A percentile compares a stretch with the other conserved stretches of the same genome.
Evolutionary conservation across 441 rosid species (phyloP).

Genomic region (Erodium trifolium): DNA sequence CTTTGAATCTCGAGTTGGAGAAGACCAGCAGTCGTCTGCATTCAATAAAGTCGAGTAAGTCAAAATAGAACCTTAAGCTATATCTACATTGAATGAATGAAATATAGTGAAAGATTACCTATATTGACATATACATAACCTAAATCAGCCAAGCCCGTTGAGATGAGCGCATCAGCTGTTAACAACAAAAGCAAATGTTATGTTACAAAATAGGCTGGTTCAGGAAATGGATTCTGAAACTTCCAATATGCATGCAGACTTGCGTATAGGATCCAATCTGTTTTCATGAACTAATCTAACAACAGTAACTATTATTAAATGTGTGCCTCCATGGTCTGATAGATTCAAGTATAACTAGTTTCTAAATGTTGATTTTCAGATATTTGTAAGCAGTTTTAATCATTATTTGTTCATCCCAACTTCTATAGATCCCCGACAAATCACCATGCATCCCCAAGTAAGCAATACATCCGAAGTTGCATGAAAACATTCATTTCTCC

Average conservation of each 20-base stretch:
- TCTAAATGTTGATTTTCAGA: background rate
- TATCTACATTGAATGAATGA: conserved; percentile 13
- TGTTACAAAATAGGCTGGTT: conserved; percentile 10
- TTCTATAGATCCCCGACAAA: too few relatives aligned
- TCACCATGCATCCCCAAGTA: too few relatives aligned
- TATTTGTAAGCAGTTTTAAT: too few relatives aligned
- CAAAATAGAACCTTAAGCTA: conserved; percentile 14
- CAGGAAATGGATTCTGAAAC: conserved; percentile 1
- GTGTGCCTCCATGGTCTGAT: background rate
- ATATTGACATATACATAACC: conserved; percentile 79
- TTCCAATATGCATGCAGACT: background rate
- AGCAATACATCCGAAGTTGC: too few relatives aligned
- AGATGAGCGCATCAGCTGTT: conserved; percentile 81
- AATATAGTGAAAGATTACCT: conserved; percentile 36
- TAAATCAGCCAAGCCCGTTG: conserved; percentile 80
- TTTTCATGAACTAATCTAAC: background rate
- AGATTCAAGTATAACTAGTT: background rate
- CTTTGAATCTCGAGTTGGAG: conserved; percentile 43
- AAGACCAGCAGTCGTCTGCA: conserved; percentile 96
- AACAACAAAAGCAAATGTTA: conserved; percentile 20
- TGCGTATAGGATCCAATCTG: background rate
- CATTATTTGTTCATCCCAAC: background rate
- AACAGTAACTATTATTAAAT: background rate
- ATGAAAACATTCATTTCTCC: too few relatives aligned
- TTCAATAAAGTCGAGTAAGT: conserved; percentile 23